Conservation (phyloP, 371 early-diverging fungal genomes). For the Coemansia sp. region DNA sequence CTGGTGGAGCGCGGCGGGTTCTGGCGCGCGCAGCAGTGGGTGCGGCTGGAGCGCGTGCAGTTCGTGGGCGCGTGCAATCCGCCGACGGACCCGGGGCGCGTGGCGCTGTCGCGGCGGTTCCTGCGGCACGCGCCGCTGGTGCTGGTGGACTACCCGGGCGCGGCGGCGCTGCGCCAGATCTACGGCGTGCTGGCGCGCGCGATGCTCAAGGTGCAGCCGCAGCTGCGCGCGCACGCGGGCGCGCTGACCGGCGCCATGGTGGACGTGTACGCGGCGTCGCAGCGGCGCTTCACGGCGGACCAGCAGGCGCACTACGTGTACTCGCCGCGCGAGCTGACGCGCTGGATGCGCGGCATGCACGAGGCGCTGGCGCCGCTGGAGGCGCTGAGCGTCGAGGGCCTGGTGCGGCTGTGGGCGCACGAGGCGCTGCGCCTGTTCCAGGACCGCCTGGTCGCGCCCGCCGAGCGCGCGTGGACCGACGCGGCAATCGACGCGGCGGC, state of each 20-base stretch:
- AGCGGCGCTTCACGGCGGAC: conserved; percentile 92
- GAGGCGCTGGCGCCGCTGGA: conserved; percentile 91
- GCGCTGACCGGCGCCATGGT: conserved; percentile 97
- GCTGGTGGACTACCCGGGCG: conserved; percentile 98
- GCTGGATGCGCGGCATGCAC: conserved; percentile 98
- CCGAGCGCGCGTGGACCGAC: conserved; percentile 94
- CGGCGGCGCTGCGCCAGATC: conserved; percentile 89
- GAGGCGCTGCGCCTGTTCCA: conserved; percentile 98
- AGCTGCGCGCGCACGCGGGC: conserved; percentile 88
- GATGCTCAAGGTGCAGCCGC: conserved; percentile 93
- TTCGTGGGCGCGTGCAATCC: conserved; percentile 99
- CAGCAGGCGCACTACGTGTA: conserved; percentile 98
- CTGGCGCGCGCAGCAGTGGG: conserved; percentile 93
- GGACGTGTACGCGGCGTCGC: conserved; percentile 88
- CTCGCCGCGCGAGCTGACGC: conserved; percentile 97
- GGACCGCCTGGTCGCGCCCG: conserved; percentile 91
- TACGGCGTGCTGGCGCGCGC: conserved; percentile 93
- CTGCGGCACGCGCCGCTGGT: conserved; percentile 95
- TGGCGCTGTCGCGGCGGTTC: conserved; percentile 93
- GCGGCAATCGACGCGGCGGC: conserved; percentile 84
- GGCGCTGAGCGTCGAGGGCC: conserved; percentile 75
- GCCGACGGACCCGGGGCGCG: conserved; percentile 98
- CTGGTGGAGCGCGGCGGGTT: conserved; percentile 95
- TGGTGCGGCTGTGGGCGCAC: conserved; percentile 97
- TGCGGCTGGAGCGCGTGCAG: conserved; percentile 92